phyloP scores from a whole-genome alignment of 169 alveolate genomes.

The Plasmodium yoelii region DNA sequence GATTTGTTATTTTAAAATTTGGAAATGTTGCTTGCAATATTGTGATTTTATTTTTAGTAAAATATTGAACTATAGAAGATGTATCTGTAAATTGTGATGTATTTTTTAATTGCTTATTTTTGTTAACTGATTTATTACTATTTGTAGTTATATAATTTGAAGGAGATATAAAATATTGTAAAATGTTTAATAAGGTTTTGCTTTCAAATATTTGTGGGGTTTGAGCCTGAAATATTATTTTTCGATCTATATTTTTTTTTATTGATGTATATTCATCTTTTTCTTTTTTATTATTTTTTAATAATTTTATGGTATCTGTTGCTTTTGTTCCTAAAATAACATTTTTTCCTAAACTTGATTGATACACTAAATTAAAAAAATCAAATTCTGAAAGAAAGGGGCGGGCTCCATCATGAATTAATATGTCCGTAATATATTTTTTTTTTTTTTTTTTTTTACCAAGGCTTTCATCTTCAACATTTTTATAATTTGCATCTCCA shows the following conservation, averaged over 20 bases:
- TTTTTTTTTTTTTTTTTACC: slow-evolving; percentile 1
- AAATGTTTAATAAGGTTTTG: slow-evolving; percentile 11
- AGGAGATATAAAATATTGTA: neutral
- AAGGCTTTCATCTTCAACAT: too few relatives aligned
- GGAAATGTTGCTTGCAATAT: slow-evolving; percentile 33
- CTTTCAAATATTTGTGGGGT: slow-evolving; percentile 61
- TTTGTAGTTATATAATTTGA: neutral
- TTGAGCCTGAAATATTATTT: slow-evolving; percentile 33
- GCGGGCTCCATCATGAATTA: slow-evolving; percentile 64
- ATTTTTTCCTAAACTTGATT: slow-evolving; percentile 20
- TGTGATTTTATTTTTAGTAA: slow-evolving; percentile 22
- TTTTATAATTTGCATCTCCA: too few relatives aligned
- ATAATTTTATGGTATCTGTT: slow-evolving; percentile 36
- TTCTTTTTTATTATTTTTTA: neutral
- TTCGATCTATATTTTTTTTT: slow-evolving; percentile 17
- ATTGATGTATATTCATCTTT: neutral
- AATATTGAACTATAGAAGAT: slow-evolving; percentile 26
- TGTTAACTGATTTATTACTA: neutral
- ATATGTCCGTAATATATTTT: slow-evolving; percentile 13
- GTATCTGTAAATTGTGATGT: slow-evolving; percentile 36
- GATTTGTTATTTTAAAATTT: slow-evolving; percentile 50
- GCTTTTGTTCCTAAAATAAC: slow-evolving; percentile 32
- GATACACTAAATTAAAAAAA: slow-evolving; percentile 35
- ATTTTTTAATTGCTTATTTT: neutral
- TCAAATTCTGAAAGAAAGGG: slow-evolving; percentile 53